Conservation (phyloP, 768 basidiomycete genomes). For the Suillus subalutaceus region DNA sequence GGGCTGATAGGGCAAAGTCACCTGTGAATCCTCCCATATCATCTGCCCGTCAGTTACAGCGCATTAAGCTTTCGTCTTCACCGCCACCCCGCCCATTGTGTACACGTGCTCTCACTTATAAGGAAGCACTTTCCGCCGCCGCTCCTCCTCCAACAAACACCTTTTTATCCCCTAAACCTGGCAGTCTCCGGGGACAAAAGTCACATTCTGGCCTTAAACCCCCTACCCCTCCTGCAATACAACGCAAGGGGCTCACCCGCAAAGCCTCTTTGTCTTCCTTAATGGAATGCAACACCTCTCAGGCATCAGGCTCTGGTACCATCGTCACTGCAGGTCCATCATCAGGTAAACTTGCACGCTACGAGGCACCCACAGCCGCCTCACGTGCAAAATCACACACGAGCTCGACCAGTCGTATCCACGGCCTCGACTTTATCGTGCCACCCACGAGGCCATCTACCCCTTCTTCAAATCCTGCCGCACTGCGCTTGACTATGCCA, state of each 20-base stretch:
- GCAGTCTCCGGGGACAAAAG: conserved; percentile 80
- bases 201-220: conserved; percentile 83
- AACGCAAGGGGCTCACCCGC: conserved; percentile 60
- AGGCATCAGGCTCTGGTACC: conserved; percentile 57
- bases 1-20: conserved; percentile 70
- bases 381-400: conserved; percentile 77
- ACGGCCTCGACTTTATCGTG: conserved; percentile 60
- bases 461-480: conserved; percentile 75
- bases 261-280: conserved; percentile 82
- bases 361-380: conserved; percentile 80
- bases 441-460: conserved; percentile 82
- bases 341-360: conserved; percentile 50
- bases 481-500: conserved; percentile 85
- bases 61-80: conserved; percentile 68
- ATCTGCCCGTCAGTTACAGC: conserved; percentile 70
- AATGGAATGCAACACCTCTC: conserved; percentile 59
- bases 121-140: conserved; percentile 52
- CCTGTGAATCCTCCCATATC: conserved; percentile 70
- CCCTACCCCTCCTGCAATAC: conserved; percentile 65
- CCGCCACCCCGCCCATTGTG: conserved; percentile 57
- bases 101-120: conserved; percentile 63
- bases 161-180: conserved; percentile 69
- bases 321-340: conserved; percentile 36
- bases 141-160: conserved; percentile 53
- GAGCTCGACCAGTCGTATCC: conserved; percentile 64